These are phyloP conservation scores for Elymus sibiricus DNA, from an alignment of 176 grass and related monocot genomes.

Conservation along the genomic window DNA sequence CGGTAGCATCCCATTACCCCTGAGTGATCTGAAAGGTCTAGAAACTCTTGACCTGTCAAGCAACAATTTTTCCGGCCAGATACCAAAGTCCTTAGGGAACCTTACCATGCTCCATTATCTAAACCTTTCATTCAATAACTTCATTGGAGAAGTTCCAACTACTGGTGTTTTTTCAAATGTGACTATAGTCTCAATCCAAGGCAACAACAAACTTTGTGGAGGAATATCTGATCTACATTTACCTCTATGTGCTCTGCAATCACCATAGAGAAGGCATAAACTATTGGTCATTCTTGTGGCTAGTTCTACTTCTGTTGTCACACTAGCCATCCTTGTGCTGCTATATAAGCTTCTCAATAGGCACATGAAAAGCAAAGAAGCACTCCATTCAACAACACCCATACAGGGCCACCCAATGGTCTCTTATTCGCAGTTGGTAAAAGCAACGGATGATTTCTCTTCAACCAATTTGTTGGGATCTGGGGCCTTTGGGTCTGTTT, in stretches of 20 bases:
- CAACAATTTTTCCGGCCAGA: not conserved
- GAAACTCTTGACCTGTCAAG: not conserved
- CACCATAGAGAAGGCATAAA: not conserved
- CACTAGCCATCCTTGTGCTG: not conserved
- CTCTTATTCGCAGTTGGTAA: not conserved
- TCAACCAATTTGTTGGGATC: not conserved
- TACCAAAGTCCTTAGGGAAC: not conserved
- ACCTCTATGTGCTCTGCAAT: not conserved
- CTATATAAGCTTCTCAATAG: not conserved
- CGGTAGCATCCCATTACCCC: not conserved
- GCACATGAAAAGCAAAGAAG: not conserved
- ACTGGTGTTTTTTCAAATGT: not conserved
- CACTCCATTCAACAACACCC: not conserved
- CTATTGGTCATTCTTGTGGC: not conserved
- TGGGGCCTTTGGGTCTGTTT: not conserved
- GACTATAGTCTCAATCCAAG: not conserved
- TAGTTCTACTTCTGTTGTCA: not conserved
- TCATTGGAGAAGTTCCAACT: not conserved
- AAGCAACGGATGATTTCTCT: not conserved
- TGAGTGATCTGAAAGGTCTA: not conserved
- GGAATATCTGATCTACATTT: not conserved
- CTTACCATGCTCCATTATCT: not conserved
- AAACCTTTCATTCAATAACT: constrained; percentile 4
- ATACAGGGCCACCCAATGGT: not conserved
- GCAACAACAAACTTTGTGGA: not conserved